Conservation (phyloP, 371 early-diverging fungal genomes). For the Synchytrium microbalum region DNA sequence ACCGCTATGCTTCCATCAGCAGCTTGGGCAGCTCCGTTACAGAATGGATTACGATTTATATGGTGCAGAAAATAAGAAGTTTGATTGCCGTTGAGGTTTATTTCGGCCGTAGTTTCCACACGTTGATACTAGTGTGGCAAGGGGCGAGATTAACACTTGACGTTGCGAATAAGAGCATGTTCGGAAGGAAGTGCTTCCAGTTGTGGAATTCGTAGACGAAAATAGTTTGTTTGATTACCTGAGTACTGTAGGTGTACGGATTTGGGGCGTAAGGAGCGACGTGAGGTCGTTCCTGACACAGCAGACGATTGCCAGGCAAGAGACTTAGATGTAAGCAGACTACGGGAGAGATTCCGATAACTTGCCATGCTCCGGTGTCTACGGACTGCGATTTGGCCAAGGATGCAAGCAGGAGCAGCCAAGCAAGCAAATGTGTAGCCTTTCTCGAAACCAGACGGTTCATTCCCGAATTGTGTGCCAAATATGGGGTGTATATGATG, state of each 20-base stretch:
- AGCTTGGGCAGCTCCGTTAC: conserved; percentile 19
- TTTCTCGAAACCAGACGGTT: too few species aligned
- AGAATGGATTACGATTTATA: conserved; percentile 23
- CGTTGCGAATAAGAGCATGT: not conserved
- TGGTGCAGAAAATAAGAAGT: not conserved
- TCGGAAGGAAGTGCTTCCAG: too few species aligned
- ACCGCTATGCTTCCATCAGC: conserved; percentile 19
- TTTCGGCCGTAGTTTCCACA: conserved; percentile 2
- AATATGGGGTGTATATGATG: too few species aligned
- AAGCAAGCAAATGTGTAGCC: too few species aligned
- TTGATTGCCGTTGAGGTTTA: conserved; percentile 1
- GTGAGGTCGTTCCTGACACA: conserved; percentile 6
- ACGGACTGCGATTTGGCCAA: too few species aligned
- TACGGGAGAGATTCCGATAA: conserved; percentile 18
- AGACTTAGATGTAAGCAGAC: conserved; percentile 28
- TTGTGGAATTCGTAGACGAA: not conserved
- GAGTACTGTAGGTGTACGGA: not conserved
- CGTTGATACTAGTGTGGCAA: not conserved
- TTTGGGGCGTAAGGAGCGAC: conserved; percentile 1
- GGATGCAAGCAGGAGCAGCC: too few species aligned
- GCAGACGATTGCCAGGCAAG: not conserved
- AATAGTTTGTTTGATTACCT: not conserved
- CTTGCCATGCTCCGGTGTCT: conserved; percentile 5
- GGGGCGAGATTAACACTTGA: not conserved
- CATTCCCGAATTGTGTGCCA: too few species aligned